Conservation (phyloP, 805 yeast genomes). For the Blastobotrys mokoenaii region DNA sequence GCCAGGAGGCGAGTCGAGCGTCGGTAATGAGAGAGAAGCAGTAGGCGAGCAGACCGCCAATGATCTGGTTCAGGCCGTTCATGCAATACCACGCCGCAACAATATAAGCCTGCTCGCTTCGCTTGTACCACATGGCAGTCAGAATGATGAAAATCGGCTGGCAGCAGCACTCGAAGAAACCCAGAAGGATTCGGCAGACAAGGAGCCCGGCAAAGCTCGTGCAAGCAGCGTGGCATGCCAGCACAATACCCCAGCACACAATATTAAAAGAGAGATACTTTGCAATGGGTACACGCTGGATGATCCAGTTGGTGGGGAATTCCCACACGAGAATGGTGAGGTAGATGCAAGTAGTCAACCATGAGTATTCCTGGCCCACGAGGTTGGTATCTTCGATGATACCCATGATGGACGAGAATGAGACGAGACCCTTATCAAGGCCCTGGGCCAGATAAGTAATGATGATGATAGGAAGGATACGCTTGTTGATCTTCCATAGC, state of each 20-base stretch:
- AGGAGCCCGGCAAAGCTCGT: constrained; percentile 38
- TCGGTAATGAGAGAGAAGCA: constrained; percentile 32
- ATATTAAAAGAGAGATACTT: constrained; percentile 12
- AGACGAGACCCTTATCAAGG: constrained; percentile 41
- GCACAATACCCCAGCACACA: constrained; percentile 13
- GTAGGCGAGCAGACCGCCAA: constrained; percentile 44
- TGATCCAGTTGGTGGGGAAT: constrained; percentile 36
- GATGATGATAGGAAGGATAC: constrained; percentile 12
- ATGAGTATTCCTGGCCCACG: constrained; percentile 32
- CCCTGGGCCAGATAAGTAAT: constrained; percentile 14
- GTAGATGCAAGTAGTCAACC: constrained; percentile 35
- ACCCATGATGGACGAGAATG: constrained; percentile 45
- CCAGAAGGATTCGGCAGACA: constrained; percentile 41
- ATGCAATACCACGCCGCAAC: constrained; percentile 35
- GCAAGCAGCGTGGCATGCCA: constrained; percentile 26
- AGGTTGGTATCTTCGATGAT: constrained; percentile 33
- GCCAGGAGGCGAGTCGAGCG: constrained; percentile 37
- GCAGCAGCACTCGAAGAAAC: constrained; percentile 47
- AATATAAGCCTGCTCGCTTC: constrained; percentile 38
- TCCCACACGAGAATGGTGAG: constrained; percentile 40
- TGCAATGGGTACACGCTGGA: constrained; percentile 17
- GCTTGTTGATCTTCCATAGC: constrained; percentile 18
- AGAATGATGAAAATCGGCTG: constrained; percentile 47
- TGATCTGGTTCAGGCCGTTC: constrained; percentile 36
- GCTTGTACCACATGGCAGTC: constrained; percentile 51